These are phyloP conservation scores for Micractinium conductrix DNA, from an alignment of 139 green algal species.

Conservation along the genomic window DNA sequence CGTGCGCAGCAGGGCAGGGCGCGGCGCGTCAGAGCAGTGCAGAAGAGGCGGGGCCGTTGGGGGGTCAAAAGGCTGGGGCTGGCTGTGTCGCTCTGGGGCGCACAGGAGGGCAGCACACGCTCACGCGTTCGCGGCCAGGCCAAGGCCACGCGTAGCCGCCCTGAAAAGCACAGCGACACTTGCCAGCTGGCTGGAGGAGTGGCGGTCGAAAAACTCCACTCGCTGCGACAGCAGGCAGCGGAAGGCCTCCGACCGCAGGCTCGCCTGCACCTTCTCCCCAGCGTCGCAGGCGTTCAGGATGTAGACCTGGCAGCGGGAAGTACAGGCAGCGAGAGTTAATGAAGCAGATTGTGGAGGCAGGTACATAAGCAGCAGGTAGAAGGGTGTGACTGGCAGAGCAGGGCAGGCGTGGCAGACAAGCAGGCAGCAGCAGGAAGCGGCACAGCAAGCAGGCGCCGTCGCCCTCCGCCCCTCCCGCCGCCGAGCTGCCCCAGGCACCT, in stretches of 20 bases:
- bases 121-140: too few relatives aligned
- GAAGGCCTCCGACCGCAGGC: conserved; percentile 80
- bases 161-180: too few relatives aligned
- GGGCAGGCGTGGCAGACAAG: not conserved
- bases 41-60: too few relatives aligned
- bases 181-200: conserved; percentile 71
- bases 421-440: not conserved
- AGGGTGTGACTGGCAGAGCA: too few relatives aligned
- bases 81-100: too few relatives aligned
- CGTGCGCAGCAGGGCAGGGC: too few relatives aligned
- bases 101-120: too few relatives aligned
- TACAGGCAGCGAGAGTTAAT: not conserved
- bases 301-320: conserved; percentile 71
- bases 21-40: too few relatives aligned
- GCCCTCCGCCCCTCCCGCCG: too few relatives aligned
- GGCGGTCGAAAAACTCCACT: conserved; percentile 70
- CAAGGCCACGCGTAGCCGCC: too few relatives aligned
- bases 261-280: conserved; percentile 74
- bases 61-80: too few relatives aligned
- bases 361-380: not conserved
- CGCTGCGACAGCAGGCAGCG: conserved; percentile 82
- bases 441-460: not conserved
- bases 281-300: conserved; percentile 74
- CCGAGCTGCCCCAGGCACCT: too few relatives aligned
- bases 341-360: not conserved